phyloP scores from a whole-genome alignment of 345 rosid genomes.

The Eucalyptus shirleyi region DNA sequence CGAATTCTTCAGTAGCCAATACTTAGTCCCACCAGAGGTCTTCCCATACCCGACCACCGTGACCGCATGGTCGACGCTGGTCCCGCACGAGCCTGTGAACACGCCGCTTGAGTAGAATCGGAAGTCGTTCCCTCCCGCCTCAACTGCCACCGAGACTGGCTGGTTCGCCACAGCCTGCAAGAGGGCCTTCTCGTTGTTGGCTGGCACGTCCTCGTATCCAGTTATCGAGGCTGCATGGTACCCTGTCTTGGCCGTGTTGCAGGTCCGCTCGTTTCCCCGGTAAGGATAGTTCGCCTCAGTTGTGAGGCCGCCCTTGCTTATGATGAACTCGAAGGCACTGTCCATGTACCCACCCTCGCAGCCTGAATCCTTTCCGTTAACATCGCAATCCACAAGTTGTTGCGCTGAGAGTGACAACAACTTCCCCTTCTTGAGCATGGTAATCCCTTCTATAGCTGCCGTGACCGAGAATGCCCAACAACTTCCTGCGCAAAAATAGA shows the following conservation, averaged over 20 bases:
- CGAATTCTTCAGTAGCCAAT: too few relatives aligned
- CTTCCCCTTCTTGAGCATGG: conserved; percentile 20
- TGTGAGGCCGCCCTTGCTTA: conserved; percentile 22
- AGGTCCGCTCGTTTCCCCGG: conserved; percentile 8
- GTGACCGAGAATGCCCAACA: not conserved
- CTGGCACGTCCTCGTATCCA: conserved; percentile 19
- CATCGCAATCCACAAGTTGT: conserved; percentile 38
- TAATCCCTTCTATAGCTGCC: conserved; percentile 48
- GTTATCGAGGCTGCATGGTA: conserved; percentile 3
- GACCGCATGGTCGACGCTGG: conserved; percentile 21
- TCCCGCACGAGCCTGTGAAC: conserved; percentile 25
- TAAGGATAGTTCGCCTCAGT: conserved; percentile 31
- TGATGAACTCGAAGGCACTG: conserved; percentile 25
- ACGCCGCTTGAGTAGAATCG: conserved; percentile 24
- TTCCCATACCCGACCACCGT: conserved; percentile 42
- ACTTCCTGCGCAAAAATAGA: too few relatives aligned
- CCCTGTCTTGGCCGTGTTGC: conserved; percentile 1
- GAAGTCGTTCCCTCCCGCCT: conserved; percentile 5
- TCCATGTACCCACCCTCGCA: conserved; percentile 26
- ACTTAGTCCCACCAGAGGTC: too few relatives aligned
- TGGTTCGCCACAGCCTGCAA: conserved; percentile 29
- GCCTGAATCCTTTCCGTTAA: not conserved
- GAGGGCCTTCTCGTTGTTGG: conserved; percentile 32
- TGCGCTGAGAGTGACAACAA: conserved; percentile 42
- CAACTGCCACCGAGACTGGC: conserved; percentile 34